phyloP scores from a whole-genome alignment of 202 grass and related monocot genomes.

The Hordeum pubiflorum region DNA sequence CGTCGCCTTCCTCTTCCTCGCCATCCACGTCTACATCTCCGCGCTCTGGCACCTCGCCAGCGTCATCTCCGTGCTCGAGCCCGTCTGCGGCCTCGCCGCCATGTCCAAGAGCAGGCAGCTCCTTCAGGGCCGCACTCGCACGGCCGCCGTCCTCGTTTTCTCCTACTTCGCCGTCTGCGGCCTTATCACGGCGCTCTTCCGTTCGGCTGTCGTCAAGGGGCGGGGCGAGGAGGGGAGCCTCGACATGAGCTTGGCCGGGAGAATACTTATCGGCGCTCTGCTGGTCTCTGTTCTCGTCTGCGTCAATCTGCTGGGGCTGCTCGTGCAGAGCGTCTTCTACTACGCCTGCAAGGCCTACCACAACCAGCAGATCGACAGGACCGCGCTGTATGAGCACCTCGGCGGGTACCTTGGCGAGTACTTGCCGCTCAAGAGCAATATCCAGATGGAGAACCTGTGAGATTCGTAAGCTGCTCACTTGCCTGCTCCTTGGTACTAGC shows the following conservation, averaged over 20 bases:
- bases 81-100: slow-evolving; percentile 69
- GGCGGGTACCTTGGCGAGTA: slow-evolving; percentile 94
- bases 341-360: slow-evolving; percentile 96
- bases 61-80: slow-evolving; percentile 91
- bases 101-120: slow-evolving; percentile 85
- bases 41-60: slow-evolving; percentile 96
- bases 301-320: slow-evolving; percentile 65
- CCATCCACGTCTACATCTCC: slow-evolving; percentile 89
- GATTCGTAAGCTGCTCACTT: slow-evolving; percentile 31
- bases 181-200: slow-evolving; percentile 52
- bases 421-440: slow-evolving; percentile 85
- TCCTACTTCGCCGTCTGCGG: slow-evolving; percentile 75
- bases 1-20: slow-evolving; percentile 61
- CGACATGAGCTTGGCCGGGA: slow-evolving; percentile 28
- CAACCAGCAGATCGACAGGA: slow-evolving; percentile 92
- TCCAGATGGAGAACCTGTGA: slow-evolving; percentile 93
- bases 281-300: slow-evolving; percentile 66
- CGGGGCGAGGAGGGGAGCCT: slow-evolving; percentile 72
- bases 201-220: slow-evolving; percentile 72
- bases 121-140: slow-evolving; percentile 51
- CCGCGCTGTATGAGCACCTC: slow-evolving; percentile 69
- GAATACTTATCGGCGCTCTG: slow-evolving; percentile 49
- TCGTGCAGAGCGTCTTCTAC: slow-evolving; percentile 94
- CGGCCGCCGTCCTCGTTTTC: slow-evolving; percentile 49
- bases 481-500: neutral